Evolutionary conservation across 2,329 filamentous ascomycete species (phyloP).

Genomic region (Lachnellula hyalina): DNA sequence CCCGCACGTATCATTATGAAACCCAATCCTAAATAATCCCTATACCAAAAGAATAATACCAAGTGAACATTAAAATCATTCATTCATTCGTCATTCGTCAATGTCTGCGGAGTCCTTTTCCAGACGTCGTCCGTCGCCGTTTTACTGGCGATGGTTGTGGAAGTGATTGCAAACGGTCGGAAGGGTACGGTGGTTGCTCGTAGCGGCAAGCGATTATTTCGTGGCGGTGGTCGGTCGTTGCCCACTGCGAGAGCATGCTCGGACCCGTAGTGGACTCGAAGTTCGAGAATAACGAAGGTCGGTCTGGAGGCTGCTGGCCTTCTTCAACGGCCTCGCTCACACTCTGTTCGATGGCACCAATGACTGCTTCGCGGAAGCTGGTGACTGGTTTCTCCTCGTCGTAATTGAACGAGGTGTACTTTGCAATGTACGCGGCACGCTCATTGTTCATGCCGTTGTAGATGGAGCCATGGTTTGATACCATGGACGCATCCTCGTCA

Average conservation of each 20-base stretch:
- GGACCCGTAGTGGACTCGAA: neutral
- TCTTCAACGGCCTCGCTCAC: neutral
- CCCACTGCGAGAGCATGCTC: neutral
- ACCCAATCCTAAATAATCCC: neutral
- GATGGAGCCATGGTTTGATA: conserved; percentile 2
- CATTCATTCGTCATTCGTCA: neutral
- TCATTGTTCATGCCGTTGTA: conserved; percentile 6
- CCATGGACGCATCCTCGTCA: conserved; percentile 5
- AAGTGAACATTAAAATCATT: neutral
- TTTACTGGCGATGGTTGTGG: neutral
- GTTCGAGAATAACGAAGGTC: neutral
- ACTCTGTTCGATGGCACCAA: neutral
- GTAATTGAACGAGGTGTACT: neutral
- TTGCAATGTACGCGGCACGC: neutral
- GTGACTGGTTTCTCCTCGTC: neutral
- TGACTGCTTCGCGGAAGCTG: neutral
- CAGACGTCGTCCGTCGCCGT: neutral
- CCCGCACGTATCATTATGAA: neutral
- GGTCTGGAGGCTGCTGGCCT: neutral
- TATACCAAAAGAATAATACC: neutral
- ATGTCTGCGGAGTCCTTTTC: neutral
- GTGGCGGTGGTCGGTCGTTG: conserved; percentile 1
- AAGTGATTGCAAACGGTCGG: neutral
- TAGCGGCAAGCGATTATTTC: neutral
- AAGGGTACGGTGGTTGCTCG: neutral